These are phyloP conservation scores for Aspergillus thermomutatus DNA, from an alignment of 2,329 filamentous ascomycete genomes.

Conservation along the genomic window DNA sequence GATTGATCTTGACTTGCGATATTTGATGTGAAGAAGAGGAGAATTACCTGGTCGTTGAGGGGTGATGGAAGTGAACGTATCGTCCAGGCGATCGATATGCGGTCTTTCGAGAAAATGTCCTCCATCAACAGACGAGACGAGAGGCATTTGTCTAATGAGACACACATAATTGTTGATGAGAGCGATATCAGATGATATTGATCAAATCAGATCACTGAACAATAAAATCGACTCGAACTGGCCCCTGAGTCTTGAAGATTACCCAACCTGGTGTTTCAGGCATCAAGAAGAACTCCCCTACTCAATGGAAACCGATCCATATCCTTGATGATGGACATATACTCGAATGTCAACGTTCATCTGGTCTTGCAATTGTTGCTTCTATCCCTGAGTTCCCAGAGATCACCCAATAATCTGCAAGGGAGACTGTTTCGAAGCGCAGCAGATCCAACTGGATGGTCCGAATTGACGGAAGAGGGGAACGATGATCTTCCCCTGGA, in stretches of 20 bases:
- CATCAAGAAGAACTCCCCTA: neutral
- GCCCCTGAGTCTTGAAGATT: neutral
- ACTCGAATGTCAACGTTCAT: neutral
- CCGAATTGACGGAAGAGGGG: neutral
- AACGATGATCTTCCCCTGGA: neutral
- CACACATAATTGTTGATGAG: neutral
- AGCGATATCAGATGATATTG: neutral
- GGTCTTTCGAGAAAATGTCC: neutral
- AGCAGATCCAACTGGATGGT: neutral
- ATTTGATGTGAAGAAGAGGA: neutral
- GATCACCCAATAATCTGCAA: neutral
- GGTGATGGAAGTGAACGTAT: neutral
- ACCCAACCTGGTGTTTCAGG: neutral
- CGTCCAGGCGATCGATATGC: neutral
- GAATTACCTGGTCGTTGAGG: neutral
- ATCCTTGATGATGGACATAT: no score
- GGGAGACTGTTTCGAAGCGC: neutral
- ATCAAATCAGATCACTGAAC: neutral
- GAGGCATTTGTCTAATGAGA: neutral
- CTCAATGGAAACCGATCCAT: neutral
- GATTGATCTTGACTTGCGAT: neutral
- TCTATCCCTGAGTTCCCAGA: neutral
- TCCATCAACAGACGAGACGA: neutral
- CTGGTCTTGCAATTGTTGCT: neutral
- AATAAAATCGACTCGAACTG: neutral